A percentile compares a stretch with the other conserved stretches of the same genome.
phyloP scores from a whole-genome alignment of 2,329 filamentous ascomycete genomes.

The Pseudogymnoascus sp. region DNA sequence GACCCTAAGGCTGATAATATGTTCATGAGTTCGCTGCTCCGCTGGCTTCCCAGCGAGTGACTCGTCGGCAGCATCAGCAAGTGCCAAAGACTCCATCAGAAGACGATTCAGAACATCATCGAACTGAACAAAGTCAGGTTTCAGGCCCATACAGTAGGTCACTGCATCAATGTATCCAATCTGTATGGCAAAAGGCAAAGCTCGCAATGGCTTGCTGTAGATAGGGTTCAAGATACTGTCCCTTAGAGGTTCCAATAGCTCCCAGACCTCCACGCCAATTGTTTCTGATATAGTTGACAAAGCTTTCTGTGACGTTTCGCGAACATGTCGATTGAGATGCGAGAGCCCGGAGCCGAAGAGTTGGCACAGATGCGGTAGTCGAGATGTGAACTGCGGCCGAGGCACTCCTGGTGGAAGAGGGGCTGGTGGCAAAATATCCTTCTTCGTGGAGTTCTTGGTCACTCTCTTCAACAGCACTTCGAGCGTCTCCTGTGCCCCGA shows the following conservation, averaged over 20 bases:
- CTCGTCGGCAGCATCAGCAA: conserved; percentile 92
- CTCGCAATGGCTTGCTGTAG: conserved; percentile 88
- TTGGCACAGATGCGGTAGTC: conserved; percentile 70
- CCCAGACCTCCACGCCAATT: conserved; percentile 71
- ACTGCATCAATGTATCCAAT: conserved; percentile 98
- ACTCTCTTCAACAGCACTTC: conserved; percentile 71
- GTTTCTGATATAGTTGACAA: conserved; percentile 76
- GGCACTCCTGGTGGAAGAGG: conserved; percentile 50
- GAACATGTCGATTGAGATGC: conserved; percentile 93
- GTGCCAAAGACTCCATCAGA: conserved; percentile 84
- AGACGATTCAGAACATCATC: conserved; percentile 86
- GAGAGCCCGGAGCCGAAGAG: conserved; percentile 82
- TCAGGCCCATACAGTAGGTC: conserved; percentile 85
- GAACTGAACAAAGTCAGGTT: conserved; percentile 81
- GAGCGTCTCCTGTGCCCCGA: conserved; percentile 75
- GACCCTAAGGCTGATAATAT: conserved; percentile 84
- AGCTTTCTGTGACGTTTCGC: conserved; percentile 74
- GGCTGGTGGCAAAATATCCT: conserved; percentile 52
- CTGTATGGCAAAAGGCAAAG: conserved; percentile 86
- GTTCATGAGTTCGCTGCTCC: conserved; percentile 91
- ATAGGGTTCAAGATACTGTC: conserved; percentile 85
- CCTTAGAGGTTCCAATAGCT: conserved; percentile 82
- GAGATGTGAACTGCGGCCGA: conserved; percentile 52
- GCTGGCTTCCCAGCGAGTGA: conserved; percentile 84
- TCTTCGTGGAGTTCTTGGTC: conserved; percentile 71